Evolutionary conservation across 2,329 filamentous ascomycete genomes (phyloP).

Genomic region (Onygenales sp.): DNA sequence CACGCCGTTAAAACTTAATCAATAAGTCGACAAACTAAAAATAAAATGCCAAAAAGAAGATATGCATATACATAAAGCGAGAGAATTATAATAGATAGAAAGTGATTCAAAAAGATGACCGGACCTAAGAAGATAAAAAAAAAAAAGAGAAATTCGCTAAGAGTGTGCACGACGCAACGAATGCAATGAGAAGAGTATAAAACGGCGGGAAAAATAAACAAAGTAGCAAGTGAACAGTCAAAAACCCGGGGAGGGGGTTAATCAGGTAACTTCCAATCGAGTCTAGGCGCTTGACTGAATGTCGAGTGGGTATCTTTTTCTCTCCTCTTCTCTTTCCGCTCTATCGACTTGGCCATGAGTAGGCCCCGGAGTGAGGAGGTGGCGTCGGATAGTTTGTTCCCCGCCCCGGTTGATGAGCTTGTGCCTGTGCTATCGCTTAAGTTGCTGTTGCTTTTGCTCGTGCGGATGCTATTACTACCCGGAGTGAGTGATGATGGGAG

Average conservation of each 20-base stretch:
- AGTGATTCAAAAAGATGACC: too few species aligned
- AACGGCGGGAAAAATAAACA: background rate
- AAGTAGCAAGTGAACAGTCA: background rate
- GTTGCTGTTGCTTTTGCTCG: conserved; percentile 16
- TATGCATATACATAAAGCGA: too few species aligned
- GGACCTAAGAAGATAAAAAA: background rate
- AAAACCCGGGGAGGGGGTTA: background rate
- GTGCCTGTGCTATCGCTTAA: conserved; percentile 28
- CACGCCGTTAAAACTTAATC: too few species aligned
- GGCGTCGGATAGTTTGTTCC: conserved; percentile 16
- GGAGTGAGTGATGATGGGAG: background rate
- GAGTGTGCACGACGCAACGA: background rate
- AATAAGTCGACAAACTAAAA: too few species aligned
- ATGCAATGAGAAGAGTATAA: background rate
- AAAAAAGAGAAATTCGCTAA: background rate
- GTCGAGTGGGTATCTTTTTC: background rate
- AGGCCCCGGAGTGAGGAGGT: conserved; percentile 29
- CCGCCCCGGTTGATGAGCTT: conserved; percentile 13
- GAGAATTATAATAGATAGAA: too few species aligned
- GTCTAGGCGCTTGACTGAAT: conserved; percentile 1
- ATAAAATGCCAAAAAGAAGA: too few species aligned
- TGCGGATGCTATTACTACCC: background rate
- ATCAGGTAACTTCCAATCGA: conserved; percentile 4
- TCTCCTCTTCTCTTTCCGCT: conserved; percentile 1
- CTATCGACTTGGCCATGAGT: conserved; percentile 19